phyloP scores from a whole-genome alignment of 1,139 yeast species.

The Schwanniomyces etchellsii region DNA sequence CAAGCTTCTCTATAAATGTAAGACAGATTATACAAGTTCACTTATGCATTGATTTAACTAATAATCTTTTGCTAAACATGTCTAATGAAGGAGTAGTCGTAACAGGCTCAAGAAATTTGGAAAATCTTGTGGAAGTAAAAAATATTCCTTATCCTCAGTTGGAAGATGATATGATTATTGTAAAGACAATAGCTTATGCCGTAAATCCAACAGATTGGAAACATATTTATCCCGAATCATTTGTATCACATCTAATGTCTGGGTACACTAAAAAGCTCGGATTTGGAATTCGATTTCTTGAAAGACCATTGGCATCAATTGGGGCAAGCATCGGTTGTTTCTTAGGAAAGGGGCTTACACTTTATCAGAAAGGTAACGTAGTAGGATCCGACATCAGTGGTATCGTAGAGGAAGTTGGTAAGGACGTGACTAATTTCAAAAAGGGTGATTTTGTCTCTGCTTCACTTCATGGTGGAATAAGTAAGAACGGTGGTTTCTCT shows the following conservation, averaged over 20 bases:
- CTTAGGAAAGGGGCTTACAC: constrained; percentile 5
- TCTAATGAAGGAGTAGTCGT: constrained; percentile 24
- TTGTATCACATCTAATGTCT: not conserved
- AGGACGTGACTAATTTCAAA: constrained; percentile 14
- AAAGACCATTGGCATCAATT: constrained; percentile 3
- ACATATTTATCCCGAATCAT: constrained; percentile 32
- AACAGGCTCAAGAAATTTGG: constrained; percentile 16
- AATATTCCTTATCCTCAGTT: constrained; percentile 33
- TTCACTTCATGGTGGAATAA: constrained; percentile 15
- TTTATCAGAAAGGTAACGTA: constrained; percentile 10
- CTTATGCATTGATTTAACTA: no score
- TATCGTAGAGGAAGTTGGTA: constrained; percentile 22
- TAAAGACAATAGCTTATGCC: constrained; percentile 56
- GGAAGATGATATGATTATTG: constrained; percentile 37
- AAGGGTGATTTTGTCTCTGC: constrained; percentile 21
- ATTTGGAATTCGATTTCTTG: constrained; percentile 6
- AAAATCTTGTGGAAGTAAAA: constrained; percentile 15
- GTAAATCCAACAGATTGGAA: constrained; percentile 77
- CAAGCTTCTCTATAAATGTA: no score
- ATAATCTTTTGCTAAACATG: no score
- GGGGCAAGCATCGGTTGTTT: constrained; percentile 6
- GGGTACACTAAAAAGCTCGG: constrained; percentile 5
- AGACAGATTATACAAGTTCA: no score
- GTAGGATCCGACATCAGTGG: constrained; percentile 27
- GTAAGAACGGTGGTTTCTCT: constrained; percentile 16